Evolutionary conservation across 2,329 filamentous ascomycete genomes (phyloP).

Genomic region (Pezicula carpinea): DNA sequence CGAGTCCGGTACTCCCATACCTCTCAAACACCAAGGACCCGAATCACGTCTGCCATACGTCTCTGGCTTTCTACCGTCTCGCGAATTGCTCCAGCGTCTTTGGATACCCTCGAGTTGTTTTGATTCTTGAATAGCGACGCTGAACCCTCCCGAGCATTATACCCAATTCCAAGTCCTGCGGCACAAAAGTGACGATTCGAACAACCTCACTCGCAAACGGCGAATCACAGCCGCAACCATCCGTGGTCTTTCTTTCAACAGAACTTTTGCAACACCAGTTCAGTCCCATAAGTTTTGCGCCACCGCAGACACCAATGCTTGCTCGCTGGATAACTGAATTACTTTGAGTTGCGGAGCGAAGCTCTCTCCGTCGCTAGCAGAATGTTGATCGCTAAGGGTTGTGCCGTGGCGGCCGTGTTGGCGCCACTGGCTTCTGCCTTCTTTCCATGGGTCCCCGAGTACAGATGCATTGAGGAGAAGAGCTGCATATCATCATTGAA

Average conservation of each 20-base stretch:
- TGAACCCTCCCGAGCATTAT: too few relatives aligned
- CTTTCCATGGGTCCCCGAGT: slow-evolving; percentile 21
- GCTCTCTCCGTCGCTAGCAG: slow-evolving; percentile 1
- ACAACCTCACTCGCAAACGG: too few relatives aligned
- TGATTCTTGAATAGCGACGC: too few relatives aligned
- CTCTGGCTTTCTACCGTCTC: slow-evolving; percentile 2
- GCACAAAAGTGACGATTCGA: too few relatives aligned
- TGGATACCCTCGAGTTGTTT: neutral
- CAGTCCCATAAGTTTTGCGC: too few relatives aligned
- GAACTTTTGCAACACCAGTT: too few relatives aligned
- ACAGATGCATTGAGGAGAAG: slow-evolving; percentile 16
- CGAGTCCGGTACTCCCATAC: slow-evolving; percentile 20
- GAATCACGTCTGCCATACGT: neutral
- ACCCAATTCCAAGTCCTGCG: too few relatives aligned
- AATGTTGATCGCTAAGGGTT: slow-evolving; percentile 15
- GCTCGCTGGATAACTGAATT: too few relatives aligned
- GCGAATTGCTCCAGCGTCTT: neutral
- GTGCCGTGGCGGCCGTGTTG: slow-evolving; percentile 11
- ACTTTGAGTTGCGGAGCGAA: neutral
- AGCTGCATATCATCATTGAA: slow-evolving; percentile 7
- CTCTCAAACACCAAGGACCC: slow-evolving; percentile 6
- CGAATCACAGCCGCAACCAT: too few relatives aligned
- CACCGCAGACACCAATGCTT: too few relatives aligned
- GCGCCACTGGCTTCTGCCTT: slow-evolving; percentile 18
- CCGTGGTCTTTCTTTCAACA: too few relatives aligned